A percentile compares a stretch with the other conserved stretches of the same genome.
Conservation (phyloP, 176 grass and related monocot genomes). For the Oropetium thomaeum region DNA sequence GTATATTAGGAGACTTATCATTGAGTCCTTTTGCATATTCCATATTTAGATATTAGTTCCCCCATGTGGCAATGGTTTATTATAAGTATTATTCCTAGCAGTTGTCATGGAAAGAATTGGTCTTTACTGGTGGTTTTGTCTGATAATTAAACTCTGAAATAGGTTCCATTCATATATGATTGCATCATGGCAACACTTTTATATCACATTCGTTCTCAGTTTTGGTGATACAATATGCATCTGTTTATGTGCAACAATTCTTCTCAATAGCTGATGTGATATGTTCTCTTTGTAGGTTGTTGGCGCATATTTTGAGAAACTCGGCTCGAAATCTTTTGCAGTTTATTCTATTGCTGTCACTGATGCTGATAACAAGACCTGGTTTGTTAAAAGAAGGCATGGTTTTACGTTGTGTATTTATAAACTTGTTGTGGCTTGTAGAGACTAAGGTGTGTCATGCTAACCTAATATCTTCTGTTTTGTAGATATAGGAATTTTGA, state of each 20-base stretch:
- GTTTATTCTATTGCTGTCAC: conserved; percentile 97
- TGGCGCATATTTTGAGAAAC: conserved; percentile 95
- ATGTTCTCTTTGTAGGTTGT: conserved; percentile 70
- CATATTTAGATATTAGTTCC: too few species aligned
- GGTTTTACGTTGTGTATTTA: conserved; percentile 33
- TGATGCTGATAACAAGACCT: conserved; percentile 80
- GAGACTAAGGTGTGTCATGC: conserved; percentile 11
- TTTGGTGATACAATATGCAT: conserved; percentile 7
- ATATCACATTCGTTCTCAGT: neutral
- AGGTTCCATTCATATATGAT: conserved; percentile 6
- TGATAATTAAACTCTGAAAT: conserved; percentile 7
- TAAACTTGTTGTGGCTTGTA: conserved; percentile 32
- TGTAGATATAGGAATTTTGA: conserved; percentile 98
- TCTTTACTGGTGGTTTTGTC: neutral
- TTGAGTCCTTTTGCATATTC: too few species aligned
- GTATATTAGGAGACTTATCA: too few species aligned
- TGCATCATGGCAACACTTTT: neutral
- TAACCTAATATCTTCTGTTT: conserved; percentile 30
- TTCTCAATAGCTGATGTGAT: conserved; percentile 14
- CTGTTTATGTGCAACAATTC: conserved; percentile 8
- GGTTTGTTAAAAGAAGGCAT: conserved; percentile 99
- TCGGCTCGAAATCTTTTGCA: conserved; percentile 91
- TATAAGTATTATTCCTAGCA: too few species aligned
- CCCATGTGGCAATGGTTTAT: too few species aligned
- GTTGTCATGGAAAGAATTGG: neutral